Conservation (phyloP, 371 early-diverging fungal genomes). For the Mortierella sp. region DNA sequence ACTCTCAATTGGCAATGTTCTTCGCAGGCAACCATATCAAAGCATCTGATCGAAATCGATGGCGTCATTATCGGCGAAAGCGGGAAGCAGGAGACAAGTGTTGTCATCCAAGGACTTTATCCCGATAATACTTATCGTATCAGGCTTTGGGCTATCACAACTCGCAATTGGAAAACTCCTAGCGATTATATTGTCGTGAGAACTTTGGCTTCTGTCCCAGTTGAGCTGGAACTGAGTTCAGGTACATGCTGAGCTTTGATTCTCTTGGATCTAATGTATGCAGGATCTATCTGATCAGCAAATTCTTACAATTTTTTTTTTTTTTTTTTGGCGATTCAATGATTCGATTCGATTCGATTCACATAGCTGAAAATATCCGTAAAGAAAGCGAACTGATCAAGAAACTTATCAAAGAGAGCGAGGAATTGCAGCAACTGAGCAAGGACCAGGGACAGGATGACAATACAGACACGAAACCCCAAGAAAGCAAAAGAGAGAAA, state of each 20-base stretch:
- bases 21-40: constrained; percentile 49
- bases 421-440: constrained; percentile 18
- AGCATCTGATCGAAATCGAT: constrained; percentile 63
- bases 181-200: constrained; percentile 58
- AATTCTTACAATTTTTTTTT: background rate
- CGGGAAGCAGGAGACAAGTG: constrained; percentile 59
- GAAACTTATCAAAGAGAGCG: constrained; percentile 20
- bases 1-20: constrained; percentile 60
- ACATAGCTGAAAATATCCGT: constrained; percentile 37
- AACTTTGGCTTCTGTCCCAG: constrained; percentile 53
- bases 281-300: background rate
- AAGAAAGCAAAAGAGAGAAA: constrained; percentile 8
- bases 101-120: constrained; percentile 60
- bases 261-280: background rate
- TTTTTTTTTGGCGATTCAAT: background rate
- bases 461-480: background rate
- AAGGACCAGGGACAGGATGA: constrained; percentile 13
- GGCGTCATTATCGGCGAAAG: constrained; percentile 63
- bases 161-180: constrained; percentile 59
- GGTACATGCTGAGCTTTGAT: constrained; percentile 10
- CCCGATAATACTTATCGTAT: constrained; percentile 59
- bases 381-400: constrained; percentile 41
- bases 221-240: constrained; percentile 53
- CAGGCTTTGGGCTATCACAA: constrained; percentile 65
- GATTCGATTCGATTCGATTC: background rate